A percentile compares a stretch with the other conserved stretches of the same genome.
Evolutionary conservation across 2,329 filamentous ascomycete genomes (phyloP).

Genomic region (Beauveria scarabaeidicola): DNA sequence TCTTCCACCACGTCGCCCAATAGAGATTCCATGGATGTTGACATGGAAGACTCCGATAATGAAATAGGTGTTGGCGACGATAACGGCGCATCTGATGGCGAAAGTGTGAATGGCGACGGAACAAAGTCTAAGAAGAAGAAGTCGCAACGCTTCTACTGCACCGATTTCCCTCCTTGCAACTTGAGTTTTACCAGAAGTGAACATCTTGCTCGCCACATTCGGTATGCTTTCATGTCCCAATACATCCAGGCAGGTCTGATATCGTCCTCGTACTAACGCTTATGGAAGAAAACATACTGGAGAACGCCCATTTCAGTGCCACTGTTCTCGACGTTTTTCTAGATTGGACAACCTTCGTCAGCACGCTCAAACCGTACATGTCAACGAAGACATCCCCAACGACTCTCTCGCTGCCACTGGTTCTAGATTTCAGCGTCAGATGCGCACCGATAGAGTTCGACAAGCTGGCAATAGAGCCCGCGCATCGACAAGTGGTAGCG

Average conservation of each 20-base stretch:
- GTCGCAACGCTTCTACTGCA: slow-evolving; percentile 92
- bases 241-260: background rate
- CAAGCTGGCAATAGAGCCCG: slow-evolving; percentile 63
- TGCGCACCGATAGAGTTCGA: slow-evolving; percentile 76
- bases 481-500: slow-evolving; percentile 68
- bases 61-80: slow-evolving; percentile 40
- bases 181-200: slow-evolving; percentile 94
- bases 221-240: slow-evolving; percentile 40
- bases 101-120: slow-evolving; percentile 54
- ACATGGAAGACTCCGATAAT: slow-evolving; percentile 68
- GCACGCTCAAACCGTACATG: slow-evolving; percentile 94
- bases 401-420: slow-evolving; percentile 90
- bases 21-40: slow-evolving; percentile 57
- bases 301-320: slow-evolving; percentile 92
- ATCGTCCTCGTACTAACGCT: background rate
- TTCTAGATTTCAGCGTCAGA: slow-evolving; percentile 85
- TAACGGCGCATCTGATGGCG: slow-evolving; percentile 55
- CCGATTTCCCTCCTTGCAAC: slow-evolving; percentile 86
- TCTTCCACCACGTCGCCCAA: slow-evolving; percentile 45
- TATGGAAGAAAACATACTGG: slow-evolving; percentile 80
- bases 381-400: slow-evolving; percentile 91
- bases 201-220: slow-evolving; percentile 88
- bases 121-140: slow-evolving; percentile 91
- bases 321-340: slow-evolving; percentile 88
- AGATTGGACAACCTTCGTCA: slow-evolving; percentile 90